A percentile compares a stretch with the other conserved stretches of the same genome.
phyloP scores from a whole-genome alignment of 2,329 filamentous ascomycete species.

The Neofusicoccum laricinum region DNA sequence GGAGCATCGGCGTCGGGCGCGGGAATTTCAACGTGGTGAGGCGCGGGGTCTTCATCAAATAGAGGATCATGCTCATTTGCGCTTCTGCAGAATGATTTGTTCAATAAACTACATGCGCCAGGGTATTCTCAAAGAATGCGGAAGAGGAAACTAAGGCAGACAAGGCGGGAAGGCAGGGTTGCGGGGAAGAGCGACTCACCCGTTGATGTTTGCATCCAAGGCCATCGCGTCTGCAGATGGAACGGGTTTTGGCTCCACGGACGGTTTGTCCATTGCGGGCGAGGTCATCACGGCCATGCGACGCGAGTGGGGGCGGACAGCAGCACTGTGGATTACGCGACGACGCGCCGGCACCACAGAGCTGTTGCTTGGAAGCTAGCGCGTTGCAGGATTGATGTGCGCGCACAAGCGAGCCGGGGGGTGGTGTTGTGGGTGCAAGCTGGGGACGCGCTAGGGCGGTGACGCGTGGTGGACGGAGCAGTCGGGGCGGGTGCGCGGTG shows the following conservation, averaged over 20 bases:
- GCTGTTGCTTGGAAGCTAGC: conserved; percentile 8
- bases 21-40: conserved; percentile 21
- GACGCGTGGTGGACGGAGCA: conserved; percentile 13
- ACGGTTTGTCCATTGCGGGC: conserved; percentile 33
- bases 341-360: conserved; percentile 14
- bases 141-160: conserved; percentile 16
- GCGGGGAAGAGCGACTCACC: conserved; percentile 51
- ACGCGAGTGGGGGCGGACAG: conserved; percentile 19
- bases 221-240: conserved; percentile 51
- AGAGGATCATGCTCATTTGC: conserved; percentile 28
- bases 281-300: conserved; percentile 40
- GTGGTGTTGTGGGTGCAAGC: conserved; percentile 8
- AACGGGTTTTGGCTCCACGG: conserved; percentile 49
- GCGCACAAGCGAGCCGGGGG: conserved; percentile 13
- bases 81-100: conserved; percentile 22
- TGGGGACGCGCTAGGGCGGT: conserved; percentile 15
- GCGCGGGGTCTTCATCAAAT: conserved; percentile 30
- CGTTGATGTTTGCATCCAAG: conserved; percentile 54
- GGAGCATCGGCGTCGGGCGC: conserved; percentile 22
- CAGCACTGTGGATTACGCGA: conserved; percentile 15
- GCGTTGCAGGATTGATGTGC: conserved; percentile 12
- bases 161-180: conserved; percentile 11
- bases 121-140: conserved; percentile 15
- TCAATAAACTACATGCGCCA: conserved; percentile 20
- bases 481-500: conserved; percentile 11